Evolutionary conservation across 2,329 filamentous ascomycete genomes (phyloP), one percentile per base, ranked within the genome.

Genomic region (Oidium heveae): DNA sequence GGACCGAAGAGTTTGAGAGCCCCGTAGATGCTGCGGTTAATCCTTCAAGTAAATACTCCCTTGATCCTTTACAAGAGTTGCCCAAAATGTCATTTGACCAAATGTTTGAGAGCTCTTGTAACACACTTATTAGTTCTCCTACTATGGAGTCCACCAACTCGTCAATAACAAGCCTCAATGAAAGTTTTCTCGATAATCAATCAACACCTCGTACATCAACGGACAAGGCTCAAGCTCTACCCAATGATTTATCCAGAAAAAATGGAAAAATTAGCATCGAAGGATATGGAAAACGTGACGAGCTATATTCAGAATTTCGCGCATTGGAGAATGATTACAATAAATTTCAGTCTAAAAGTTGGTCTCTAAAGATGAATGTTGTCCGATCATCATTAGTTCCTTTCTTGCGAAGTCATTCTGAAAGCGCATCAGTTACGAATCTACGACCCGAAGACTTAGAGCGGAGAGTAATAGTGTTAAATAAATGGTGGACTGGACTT

Each of bases 401-500:
- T 2, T 84, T 84, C 60, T 69, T 86, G 37, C 70, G 73, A 58
- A 74, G 73, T 43, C 75, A 82, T 63, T 71, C 73, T 37, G 63
- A 71, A 9, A 77, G 81, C 60, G 67, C 74, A 4, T 82, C 79
- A 7, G 77, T 73, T 58, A 72, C 71, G 58, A 70, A 66, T 36
- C 67, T 85, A 24, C 69, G 79, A 33, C 73, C 80, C 0, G 81
- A 85, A 67, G 81, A 85, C 63, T 68, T 86, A 39, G 81, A 85
- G 61, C 71, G 80, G 34, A 72, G 82, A 51, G 70, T 77, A 2
- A 79, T 75, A 55, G 80, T 84, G 53, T 68, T 85, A 55, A 83
- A 84, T 63, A 82, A 82, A 62, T 86, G 82, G 82, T 86, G 82
- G 82, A 79, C 73, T 41, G 79, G 76, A 1, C 67, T 86, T 50